These are phyloP conservation scores for Cerioporus squamosus DNA, from an alignment of 1,284 basidiomycete genomes.

Conservation along the genomic window DNA sequence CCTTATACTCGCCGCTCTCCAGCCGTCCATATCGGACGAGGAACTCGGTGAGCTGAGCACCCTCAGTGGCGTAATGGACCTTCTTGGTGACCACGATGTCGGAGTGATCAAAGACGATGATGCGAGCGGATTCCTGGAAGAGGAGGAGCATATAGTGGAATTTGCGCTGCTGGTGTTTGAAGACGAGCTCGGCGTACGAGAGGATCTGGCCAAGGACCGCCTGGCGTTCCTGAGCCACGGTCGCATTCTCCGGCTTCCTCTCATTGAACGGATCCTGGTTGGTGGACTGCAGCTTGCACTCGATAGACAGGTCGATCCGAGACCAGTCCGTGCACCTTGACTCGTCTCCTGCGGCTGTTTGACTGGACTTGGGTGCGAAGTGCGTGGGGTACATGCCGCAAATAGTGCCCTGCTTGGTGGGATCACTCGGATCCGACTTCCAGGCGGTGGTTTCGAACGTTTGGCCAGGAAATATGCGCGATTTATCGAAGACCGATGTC, in stretches of 20 bases:
- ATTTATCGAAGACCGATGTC: constrained; percentile 7
- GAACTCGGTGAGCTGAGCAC: not conserved
- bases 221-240: not conserved
- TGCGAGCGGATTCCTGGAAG: not conserved
- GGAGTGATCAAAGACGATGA: not conserved
- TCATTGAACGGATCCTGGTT: constrained; percentile 8
- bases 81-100: not conserved
- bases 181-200: constrained; percentile 1
- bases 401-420: not conserved
- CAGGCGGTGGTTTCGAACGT: not conserved
- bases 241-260: not conserved
- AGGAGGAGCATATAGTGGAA: constrained; percentile 3
- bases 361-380: not conserved
- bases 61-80: not conserved
- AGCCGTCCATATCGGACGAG: not conserved
- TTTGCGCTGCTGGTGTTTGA: constrained; percentile 13
- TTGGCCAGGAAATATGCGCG: not conserved
- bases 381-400: constrained; percentile 3
- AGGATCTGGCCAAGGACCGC: not conserved
- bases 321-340: constrained; percentile 4
- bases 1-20: constrained; percentile 1
- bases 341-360: not conserved
- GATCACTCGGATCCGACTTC: not conserved
- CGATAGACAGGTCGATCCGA: constrained; percentile 3
- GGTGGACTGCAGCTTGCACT: not conserved